phyloP scores from a whole-genome alignment of 208 protist species.

The Willaertia magna region DNA sequence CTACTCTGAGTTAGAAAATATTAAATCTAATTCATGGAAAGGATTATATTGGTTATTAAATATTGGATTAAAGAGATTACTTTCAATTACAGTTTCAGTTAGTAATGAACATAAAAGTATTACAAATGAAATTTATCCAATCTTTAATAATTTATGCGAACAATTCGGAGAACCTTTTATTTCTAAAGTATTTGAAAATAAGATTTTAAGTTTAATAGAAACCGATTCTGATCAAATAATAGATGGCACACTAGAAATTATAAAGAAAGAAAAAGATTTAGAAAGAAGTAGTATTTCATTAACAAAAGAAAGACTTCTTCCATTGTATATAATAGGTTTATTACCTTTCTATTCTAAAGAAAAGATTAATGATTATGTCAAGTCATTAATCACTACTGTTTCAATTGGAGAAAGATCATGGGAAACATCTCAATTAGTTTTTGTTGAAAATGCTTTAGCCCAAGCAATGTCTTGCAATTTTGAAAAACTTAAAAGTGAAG shows the following conservation, averaged over 20 bases:
- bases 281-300: neutral
- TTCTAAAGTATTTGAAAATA: neutral
- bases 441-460: neutral
- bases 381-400: neutral
- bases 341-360: neutral
- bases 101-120: neutral
- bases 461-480: neutral
- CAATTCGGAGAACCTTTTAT: neutral
- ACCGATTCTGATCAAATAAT: neutral
- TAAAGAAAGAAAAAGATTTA: neutral
- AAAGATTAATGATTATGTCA: neutral
- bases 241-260: neutral
- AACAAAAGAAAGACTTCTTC: neutral
- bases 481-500: neutral
- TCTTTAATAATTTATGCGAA: neutral
- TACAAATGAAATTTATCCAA: neutral
- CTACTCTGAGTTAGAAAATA: neutral
- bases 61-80: neutral
- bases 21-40: neutral
- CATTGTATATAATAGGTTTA: neutral
- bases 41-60: neutral
- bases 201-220: neutral
- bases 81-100: neutral
- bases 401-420: neutral
- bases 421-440: neutral